These are phyloP conservation scores for Stramenopiles sp. DNA, from an alignment of 352 stramenopile species.

Conservation along the genomic window DNA sequence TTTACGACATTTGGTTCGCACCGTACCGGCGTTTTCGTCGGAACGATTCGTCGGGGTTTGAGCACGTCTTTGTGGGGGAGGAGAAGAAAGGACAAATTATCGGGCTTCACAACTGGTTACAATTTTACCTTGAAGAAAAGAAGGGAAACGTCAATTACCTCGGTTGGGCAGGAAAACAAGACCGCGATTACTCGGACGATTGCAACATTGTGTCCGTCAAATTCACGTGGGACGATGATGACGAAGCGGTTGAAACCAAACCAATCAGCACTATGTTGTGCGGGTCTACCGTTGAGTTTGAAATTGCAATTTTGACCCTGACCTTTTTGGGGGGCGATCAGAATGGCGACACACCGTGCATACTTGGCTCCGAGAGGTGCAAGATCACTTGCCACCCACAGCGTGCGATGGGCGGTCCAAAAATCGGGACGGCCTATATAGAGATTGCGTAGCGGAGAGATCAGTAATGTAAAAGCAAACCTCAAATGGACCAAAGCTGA, in stretches of 20 bases:
- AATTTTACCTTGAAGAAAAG: slow-evolving; percentile 84
- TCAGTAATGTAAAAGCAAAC: too few species aligned
- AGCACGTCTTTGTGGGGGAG: slow-evolving; percentile 89
- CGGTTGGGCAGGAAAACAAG: slow-evolving; percentile 31
- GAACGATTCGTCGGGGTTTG: slow-evolving; percentile 78
- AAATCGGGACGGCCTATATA: too few species aligned
- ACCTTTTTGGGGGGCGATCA: not conserved
- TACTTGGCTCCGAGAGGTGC: too few species aligned
- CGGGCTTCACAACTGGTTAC: slow-evolving; percentile 90
- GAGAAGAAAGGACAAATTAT: slow-evolving; percentile 53
- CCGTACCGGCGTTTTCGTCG: slow-evolving; percentile 61
- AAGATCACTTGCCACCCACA: too few species aligned
- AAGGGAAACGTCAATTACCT: slow-evolving; percentile 70
- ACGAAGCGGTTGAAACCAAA: too few species aligned
- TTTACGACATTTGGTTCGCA: slow-evolving; percentile 84
- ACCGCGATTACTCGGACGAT: not conserved
- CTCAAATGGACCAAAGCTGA: too few species aligned
- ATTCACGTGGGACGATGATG: not conserved
- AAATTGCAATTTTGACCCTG: not conserved
- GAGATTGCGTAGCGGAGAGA: too few species aligned
- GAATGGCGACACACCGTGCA: too few species aligned
- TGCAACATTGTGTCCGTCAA: not conserved
- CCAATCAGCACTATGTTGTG: not conserved
- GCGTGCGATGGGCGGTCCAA: too few species aligned
- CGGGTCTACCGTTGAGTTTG: not conserved